phyloP scores from a whole-genome alignment of 2,329 filamentous ascomycete species.

The Trichoderma asperellum region DNA sequence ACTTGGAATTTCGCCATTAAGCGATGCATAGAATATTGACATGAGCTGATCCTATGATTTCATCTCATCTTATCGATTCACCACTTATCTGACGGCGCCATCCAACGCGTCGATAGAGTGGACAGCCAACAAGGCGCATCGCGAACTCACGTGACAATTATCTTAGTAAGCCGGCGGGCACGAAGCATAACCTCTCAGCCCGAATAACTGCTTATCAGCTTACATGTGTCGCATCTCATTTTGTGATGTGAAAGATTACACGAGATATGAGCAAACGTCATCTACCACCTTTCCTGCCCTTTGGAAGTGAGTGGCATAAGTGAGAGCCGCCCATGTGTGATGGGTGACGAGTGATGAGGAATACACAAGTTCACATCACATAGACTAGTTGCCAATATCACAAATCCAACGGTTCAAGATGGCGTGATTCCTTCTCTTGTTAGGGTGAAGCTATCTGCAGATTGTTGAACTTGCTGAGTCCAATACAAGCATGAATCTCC shows the following conservation, averaged over 20 bases:
- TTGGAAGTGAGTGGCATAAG: not conserved
- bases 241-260: not conserved
- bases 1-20: not conserved
- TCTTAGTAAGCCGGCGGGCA: constrained; percentile 15
- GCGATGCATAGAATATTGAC: not conserved
- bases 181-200: not conserved
- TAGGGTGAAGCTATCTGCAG: not conserved
- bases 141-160: constrained; percentile 32
- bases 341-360: not conserved
- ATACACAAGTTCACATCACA: constrained; percentile 7
- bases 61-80: not conserved
- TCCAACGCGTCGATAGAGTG: not conserved
- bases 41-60: not conserved
- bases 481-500: not conserved
- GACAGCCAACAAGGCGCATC: constrained; percentile 17
- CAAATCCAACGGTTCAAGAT: not conserved
- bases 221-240: not conserved
- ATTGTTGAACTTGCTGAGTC: not conserved
- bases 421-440: not conserved
- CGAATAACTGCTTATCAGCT: not conserved
- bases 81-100: not conserved
- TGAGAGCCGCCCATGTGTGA: not conserved
- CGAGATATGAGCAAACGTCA: not conserved
- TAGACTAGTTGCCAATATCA: constrained; percentile 1
- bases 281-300: not conserved